These are phyloP conservation scores for Bretschneidera sinensis DNA, from an alignment of 345 rosid genomes.

Conservation along the genomic window DNA sequence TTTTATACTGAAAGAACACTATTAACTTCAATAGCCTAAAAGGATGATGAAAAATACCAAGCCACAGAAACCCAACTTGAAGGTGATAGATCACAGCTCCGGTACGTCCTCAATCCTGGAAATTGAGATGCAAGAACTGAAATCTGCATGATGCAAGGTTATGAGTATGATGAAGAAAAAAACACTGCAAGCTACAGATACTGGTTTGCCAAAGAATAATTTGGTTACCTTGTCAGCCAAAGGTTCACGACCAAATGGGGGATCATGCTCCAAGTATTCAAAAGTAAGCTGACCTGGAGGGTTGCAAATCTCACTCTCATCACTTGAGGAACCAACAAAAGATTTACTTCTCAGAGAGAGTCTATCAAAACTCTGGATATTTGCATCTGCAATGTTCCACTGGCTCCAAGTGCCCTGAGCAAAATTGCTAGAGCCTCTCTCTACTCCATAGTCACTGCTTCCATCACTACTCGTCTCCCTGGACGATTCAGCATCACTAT, in stretches of 20 bases:
- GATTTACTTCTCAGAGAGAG: constrained; percentile 44
- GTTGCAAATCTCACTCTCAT: constrained; percentile 54
- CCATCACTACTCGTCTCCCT: constrained; percentile 71
- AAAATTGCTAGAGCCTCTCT: constrained; percentile 34
- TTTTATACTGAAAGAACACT: background rate
- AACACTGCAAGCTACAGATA: background rate
- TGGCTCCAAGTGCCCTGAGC: constrained; percentile 27
- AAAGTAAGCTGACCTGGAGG: constrained; percentile 50
- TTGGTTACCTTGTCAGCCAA: constrained; percentile 68
- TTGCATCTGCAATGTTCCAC: constrained; percentile 25
- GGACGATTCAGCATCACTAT: constrained; percentile 59
- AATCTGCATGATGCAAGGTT: constrained; percentile 38
- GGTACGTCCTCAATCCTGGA: constrained; percentile 63
- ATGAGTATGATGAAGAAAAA: background rate
- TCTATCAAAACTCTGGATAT: constrained; percentile 40
- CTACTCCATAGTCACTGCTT: constrained; percentile 43
- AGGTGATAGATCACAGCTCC: constrained; percentile 76
- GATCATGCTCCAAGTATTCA: constrained; percentile 71
- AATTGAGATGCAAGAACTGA: constrained; percentile 65
- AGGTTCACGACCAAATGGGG: constrained; percentile 84
- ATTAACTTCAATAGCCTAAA: too few species aligned
- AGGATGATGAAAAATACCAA: constrained; percentile 42
- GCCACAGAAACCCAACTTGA: constrained; percentile 96
- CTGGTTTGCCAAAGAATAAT: background rate
- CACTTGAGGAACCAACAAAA: constrained; percentile 50